phyloP scores from a whole-genome alignment of 176 grass and related monocot genomes.

The Ensete ventricosum region DNA sequence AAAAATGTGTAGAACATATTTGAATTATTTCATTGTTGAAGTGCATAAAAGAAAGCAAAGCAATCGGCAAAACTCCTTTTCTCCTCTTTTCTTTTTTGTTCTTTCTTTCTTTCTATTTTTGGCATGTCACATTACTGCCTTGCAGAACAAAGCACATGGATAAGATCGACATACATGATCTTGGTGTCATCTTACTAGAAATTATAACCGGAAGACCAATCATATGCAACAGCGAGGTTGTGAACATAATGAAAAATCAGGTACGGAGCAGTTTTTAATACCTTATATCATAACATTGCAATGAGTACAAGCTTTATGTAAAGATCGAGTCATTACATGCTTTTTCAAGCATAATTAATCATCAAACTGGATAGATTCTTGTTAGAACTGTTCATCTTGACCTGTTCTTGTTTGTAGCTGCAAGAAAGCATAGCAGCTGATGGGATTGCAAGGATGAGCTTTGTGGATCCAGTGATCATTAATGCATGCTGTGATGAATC shows the following conservation, averaged over 20 bases:
- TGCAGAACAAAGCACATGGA: conserved; percentile 47
- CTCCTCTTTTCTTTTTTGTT: not conserved
- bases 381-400: conserved; percentile 5
- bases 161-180: conserved; percentile 70
- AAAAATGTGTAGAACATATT: too few relatives aligned
- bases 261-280: conserved; percentile 11
- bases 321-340: too few relatives aligned
- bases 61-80: too few relatives aligned
- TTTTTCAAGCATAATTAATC: not conserved
- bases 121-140: not conserved
- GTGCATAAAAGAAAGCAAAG: too few relatives aligned
- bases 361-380: not conserved
- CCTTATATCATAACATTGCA: too few relatives aligned
- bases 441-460: conserved; percentile 44
- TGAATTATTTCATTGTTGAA: too few relatives aligned
- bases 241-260: conserved; percentile 64
- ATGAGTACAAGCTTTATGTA: too few relatives aligned
- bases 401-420: conserved; percentile 31
- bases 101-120: not conserved
- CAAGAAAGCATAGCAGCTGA: conserved; percentile 53
- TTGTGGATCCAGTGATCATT: conserved; percentile 49
- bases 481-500: conserved; percentile 69
- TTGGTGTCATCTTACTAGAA: conserved; percentile 79
- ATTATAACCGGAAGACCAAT: conserved; percentile 77
- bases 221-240: conserved; percentile 60